Base-by-base conservation (phyloP, 2,329 filamentous ascomycete species). In the Xylaria multiplex region DNA sequence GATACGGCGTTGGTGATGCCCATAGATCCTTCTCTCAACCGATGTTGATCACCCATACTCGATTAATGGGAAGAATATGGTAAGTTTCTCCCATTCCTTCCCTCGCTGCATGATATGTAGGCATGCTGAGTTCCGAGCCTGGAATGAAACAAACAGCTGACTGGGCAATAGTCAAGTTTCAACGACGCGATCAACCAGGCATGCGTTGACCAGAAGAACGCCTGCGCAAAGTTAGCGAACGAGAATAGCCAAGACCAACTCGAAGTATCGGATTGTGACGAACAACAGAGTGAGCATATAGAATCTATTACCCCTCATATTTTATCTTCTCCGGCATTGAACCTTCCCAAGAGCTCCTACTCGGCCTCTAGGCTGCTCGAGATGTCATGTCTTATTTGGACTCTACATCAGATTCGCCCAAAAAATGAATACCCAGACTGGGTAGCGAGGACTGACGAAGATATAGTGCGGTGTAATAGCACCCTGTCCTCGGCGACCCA, bases 191-290 rank as follows among this genome's bases (percentile, higher is more conserved):
- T 79, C 6, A 76, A 79, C 60, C 77, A 81, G 24, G 78, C 81
- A 1, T 85, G 84, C 74, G 81, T 83, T 69, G 81, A 81, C 70
- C 83, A 85, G 72, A 80, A 82, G 72, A 84, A 85, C 69, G 73
- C 72, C 19, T 85, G 84, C 65, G 79, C 80, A n/a, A 67, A 80
- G 27, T 57, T 75, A 22, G 81, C 81, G 40, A 84, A 85, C 42
- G 62, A 60, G 6, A 24, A n/a, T 9, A 42, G 3, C 54, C 70
- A 59, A 59, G 55, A 22, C 19, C 22, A 30, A 54, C 80, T 84
- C 59, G 66, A 70, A 6, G 83, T 85, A 1, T 65, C 73, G 37
- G 80, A 83, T 32, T 86, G 83, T 63, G 81, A 85, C 60, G 69
- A 75, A 16, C 83, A 85, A 69, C 77, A 76, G 43, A 74, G 83